These are phyloP conservation scores for Berkeleyomyces rouxiae DNA, from an alignment of 2,329 filamentous ascomycete species.

Conservation along the genomic window DNA sequence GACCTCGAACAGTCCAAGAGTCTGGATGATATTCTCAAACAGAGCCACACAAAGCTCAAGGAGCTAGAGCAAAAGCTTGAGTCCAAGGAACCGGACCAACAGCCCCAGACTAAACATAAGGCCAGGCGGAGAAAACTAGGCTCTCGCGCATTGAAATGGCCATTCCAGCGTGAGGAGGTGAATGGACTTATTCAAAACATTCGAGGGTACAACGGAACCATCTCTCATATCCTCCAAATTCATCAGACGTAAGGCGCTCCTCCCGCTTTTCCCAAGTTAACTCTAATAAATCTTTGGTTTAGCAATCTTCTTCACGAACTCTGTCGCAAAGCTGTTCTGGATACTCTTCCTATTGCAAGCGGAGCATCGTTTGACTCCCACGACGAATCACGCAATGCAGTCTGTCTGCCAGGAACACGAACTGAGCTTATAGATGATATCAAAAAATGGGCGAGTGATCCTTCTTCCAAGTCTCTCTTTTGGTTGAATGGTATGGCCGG, in stretches of 20 bases:
- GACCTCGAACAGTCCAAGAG: not conserved
- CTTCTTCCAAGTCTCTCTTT: too few relatives aligned
- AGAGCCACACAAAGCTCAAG: too few relatives aligned
- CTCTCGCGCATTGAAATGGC: not conserved
- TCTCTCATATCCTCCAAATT: not conserved
- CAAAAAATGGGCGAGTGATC: conserved; percentile 18
- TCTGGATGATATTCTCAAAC: not conserved
- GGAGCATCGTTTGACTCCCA: conserved; percentile 22
- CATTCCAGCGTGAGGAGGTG: not conserved
- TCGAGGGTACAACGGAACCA: not conserved
- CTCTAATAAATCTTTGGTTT: not conserved
- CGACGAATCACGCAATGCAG: conserved; percentile 20
- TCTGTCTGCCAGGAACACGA: conserved; percentile 21
- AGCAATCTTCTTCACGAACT: not conserved
- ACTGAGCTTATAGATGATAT: conserved; percentile 20
- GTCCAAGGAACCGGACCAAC: too few relatives aligned
- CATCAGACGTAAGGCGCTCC: not conserved
- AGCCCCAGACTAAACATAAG: too few relatives aligned
- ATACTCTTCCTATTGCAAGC: conserved; percentile 11
- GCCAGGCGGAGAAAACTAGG: too few relatives aligned
- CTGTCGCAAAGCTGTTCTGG: not conserved
- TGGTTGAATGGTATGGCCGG: too few relatives aligned
- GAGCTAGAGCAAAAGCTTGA: too few relatives aligned
- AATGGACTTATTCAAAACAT: not conserved
- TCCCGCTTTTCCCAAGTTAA: not conserved